Base-by-base conservation (phyloP, 1,284 basidiomycete genomes). In the Taiwanofungus camphoratus region DNA sequence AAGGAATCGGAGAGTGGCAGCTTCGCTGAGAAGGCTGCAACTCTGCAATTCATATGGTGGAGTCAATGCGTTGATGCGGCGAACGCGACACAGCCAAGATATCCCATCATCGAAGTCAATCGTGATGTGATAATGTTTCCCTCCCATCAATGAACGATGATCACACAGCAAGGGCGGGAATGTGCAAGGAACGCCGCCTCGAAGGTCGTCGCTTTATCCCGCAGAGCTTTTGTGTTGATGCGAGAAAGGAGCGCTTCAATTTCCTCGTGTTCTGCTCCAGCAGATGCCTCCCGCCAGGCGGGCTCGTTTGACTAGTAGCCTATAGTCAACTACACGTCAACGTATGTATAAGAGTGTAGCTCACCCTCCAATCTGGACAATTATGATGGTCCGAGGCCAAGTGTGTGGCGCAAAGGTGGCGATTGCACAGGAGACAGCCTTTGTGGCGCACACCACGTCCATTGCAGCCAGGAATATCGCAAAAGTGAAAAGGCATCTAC, bases 31-130 rank as follows among this genome's bases (percentile, higher is more conserved):
- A 6, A 51, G 30, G 18, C 40, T 34, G 11, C 24, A 30, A 22
- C 43, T 36, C 21, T 39, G 42, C 13, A 51, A 16, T 4, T 36
- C 38, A 3, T 20, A 12, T 7, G 46, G 39, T 3, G 46, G 44
- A 2, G 46, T 32, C 13, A 13, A 15, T 2, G 34, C 39, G 21
- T 51, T 40, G 16, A 20, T 20, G 2, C 50, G 46, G 11, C 41
- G 46, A 16, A 51, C 39, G 7, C 50, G 46, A 19, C 46, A 48
- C 8, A 51, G 34, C 50, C 50, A 51, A n/a, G 20, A 19, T 2
- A 36, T 34, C 5, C 44, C 46, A 29, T 51, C 50, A 13, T 36
- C 36, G 33, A 51, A 51, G 12, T 15, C 7, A 9, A 51, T 31
- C n/a, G 30, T 38, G 20, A 51, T 26, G 37, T 51, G 50, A 23